Conservation (phyloP, 2,329 filamentous ascomycete species). For the Cordyceps cateniannulata region DNA sequence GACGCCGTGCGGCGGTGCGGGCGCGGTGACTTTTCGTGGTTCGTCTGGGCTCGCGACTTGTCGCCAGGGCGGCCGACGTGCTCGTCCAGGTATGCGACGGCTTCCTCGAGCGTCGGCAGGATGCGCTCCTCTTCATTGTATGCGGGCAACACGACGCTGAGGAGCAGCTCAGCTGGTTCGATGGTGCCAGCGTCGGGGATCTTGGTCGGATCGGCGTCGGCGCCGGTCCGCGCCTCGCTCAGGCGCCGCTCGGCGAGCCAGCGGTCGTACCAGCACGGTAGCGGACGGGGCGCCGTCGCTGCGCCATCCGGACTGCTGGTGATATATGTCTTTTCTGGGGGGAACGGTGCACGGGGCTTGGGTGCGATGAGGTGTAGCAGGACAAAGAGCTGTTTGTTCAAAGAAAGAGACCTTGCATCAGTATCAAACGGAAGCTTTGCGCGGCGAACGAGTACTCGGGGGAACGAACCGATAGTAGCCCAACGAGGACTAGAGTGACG, state of each 20-base stretch:
- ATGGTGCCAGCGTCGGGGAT: conserved; percentile 51
- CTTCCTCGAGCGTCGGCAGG: conserved; percentile 80
- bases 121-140: conserved; percentile 90
- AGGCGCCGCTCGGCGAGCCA: conserved; percentile 57
- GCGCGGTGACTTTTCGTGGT: conserved; percentile 27
- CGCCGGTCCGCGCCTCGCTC: conserved; percentile 31
- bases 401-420: not conserved
- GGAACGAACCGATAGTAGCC: conserved; percentile 32
- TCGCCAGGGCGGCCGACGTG: conserved; percentile 54
- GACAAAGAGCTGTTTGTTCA: conserved; percentile 46
- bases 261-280: conserved; percentile 85
- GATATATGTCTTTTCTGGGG: conserved; percentile 79
- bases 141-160: conserved; percentile 89
- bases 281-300: conserved; percentile 33
- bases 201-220: conserved; percentile 13
- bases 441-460: not conserved
- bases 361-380: conserved; percentile 72
- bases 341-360: conserved; percentile 64
- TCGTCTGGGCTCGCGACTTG: conserved; percentile 16
- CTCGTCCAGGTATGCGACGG: conserved; percentile 75
- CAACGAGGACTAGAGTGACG: conserved; percentile 26
- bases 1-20: conserved; percentile 13
- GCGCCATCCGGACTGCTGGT: conserved; percentile 59
- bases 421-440: not conserved
- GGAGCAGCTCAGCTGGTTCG: conserved; percentile 70